These are phyloP conservation scores for Liriodendron chinense DNA, from an alignment of 164 flowering plant species.

Conservation along the genomic window DNA sequence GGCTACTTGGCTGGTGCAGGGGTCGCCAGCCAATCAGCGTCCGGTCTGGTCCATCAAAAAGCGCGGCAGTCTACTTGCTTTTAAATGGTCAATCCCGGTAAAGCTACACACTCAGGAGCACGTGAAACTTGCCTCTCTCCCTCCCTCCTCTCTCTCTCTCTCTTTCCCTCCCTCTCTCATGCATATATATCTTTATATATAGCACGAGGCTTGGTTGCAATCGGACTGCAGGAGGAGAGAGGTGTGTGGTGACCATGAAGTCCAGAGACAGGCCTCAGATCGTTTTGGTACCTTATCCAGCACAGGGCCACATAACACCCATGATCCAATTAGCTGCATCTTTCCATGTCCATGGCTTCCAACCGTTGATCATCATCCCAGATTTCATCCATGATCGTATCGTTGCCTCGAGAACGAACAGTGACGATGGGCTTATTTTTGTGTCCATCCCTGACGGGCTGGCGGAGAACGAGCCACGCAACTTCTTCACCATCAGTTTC, in stretches of 20 bases:
- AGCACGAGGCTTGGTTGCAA: too few species aligned
- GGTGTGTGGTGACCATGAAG: conserved; percentile 15
- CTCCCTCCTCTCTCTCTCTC: too few species aligned
- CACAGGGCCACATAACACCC: conserved; percentile 89
- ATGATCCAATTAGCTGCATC: conserved; percentile 56
- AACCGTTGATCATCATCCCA: conserved; percentile 47
- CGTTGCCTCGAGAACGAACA: neutral
- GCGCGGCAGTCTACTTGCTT: too few species aligned
- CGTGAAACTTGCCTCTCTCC: too few species aligned
- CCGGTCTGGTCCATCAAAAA: too few species aligned
- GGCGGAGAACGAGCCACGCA: conserved; percentile 26
- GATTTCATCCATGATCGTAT: conserved; percentile 47
- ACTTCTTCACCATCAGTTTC: conserved; percentile 52
- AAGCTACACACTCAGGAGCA: too few species aligned
- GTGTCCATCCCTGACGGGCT: conserved; percentile 47
- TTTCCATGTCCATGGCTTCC: conserved; percentile 38
- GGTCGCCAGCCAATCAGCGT: too few species aligned
- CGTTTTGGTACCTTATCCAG: conserved; percentile 79
- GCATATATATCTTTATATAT: too few species aligned
- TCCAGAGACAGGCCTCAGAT: conserved; percentile 26
- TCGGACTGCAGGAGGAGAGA: too few species aligned
- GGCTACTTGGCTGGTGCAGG: too few species aligned
- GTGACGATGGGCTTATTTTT: conserved; percentile 19
- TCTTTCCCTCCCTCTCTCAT: too few species aligned
- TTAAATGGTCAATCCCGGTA: too few species aligned